Evolutionary conservation across 2,329 filamentous ascomycete genomes (phyloP), one percentile per base, ranked within the genome.

Genomic region (Pezicula carpinea): DNA sequence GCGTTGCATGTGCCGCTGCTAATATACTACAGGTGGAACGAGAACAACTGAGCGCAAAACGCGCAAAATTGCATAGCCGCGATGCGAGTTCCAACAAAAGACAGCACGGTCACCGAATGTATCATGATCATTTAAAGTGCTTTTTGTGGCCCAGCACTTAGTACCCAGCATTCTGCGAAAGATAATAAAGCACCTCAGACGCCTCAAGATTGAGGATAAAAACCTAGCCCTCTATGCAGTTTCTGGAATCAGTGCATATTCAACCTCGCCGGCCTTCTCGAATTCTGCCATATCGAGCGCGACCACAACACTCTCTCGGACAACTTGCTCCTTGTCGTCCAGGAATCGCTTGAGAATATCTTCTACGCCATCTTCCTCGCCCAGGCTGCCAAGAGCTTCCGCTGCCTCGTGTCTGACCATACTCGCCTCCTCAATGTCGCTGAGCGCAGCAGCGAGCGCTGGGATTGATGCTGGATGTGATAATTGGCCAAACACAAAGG

Each of bases 361-460:
- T 64, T 96, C 91, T 11, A 99, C 93, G 17, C 92, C 92, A 40
- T 90, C 86, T 67, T 96, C 91, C 18, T 95, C 89, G 19, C 93
- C 95, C 26, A 99, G 76, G 61, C 91, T 95, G 21, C 93, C 93
- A 21, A 99, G 80, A 19, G 93, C 93, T 71, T 99, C 93, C 1
- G 95, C 93, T 41, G 93, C 95, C 70, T 99, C 93, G 64, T 99
- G 93, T 47, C 93, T 84, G 47, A 99, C 93, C 93, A 99, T 99
- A 61, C 91, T 90, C 19, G 82, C 86, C 71, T 99, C 93, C 46
- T 87, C 75, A 41, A 79, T 71, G 65, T 99, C 77, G 59, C 86
- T 86, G 49, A 99, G 74, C 1, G 87, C 83, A 43, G 80, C 81
- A 14, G 86, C 85, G 49, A 99, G 79, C 50, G 89, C 89, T 4